These are phyloP conservation scores for Oxytropis ochrocephala DNA, from an alignment of 306 rosid genomes.

Conservation along the genomic window DNA sequence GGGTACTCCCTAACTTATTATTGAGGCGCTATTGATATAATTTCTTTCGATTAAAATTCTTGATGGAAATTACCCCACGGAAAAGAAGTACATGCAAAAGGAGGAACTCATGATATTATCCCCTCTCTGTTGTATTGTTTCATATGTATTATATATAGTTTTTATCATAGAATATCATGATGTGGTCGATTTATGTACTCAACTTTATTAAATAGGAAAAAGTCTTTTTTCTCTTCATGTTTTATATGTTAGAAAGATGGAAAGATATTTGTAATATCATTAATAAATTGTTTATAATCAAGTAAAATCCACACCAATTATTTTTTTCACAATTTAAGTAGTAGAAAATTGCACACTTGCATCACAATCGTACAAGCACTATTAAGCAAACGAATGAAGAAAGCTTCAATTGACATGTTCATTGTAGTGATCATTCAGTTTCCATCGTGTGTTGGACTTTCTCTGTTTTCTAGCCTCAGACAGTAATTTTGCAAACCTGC, in stretches of 20 bases:
- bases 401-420: not conserved
- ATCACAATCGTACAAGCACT: not conserved
- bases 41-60: constrained; percentile 18
- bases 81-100: not conserved
- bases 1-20: not conserved
- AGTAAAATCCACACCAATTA: not conserved
- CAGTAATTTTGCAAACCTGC: constrained; percentile 46
- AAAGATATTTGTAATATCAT: not conserved
- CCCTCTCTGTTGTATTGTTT: constrained; percentile 1
- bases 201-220: too few species aligned
- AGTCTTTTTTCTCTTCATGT: too few species aligned
- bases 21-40: constrained; percentile 18
- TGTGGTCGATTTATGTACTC: too few species aligned
- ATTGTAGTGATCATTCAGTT: not conserved
- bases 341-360: not conserved
- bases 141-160: not conserved
- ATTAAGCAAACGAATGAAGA: not conserved
- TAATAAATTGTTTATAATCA: too few species aligned
- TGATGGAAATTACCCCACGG: constrained; percentile 4
- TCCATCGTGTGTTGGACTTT: not conserved
- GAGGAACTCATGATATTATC: constrained; percentile 16
- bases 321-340: not conserved
- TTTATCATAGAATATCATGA: not conserved
- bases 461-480: constrained; percentile 29
- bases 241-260: not conserved